Conservation (phyloP, 352 stramenopile species). For the Phytophthora nicotianae region DNA sequence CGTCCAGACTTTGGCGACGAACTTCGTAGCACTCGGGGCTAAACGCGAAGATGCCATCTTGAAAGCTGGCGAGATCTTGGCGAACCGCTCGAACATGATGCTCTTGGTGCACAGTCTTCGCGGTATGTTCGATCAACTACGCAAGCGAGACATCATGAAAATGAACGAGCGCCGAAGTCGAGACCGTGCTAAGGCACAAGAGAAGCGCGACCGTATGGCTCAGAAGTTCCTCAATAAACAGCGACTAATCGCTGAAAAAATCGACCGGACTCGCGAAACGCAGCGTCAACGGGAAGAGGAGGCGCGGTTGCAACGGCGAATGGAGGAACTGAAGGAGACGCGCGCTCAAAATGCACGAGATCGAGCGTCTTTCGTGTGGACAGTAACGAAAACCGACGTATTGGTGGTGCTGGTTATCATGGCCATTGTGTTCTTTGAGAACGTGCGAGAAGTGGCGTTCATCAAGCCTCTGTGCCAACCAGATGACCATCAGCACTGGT, state of each 20-base stretch:
- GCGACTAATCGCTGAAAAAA: conserved; percentile 66
- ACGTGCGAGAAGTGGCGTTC: conserved; percentile 60
- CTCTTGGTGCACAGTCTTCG: conserved; percentile 67
- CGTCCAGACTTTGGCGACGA: conserved; percentile 63
- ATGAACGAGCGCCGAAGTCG: conserved; percentile 73
- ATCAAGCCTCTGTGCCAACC: conserved; percentile 63
- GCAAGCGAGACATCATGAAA: conserved; percentile 76
- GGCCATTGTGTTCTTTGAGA: conserved; percentile 80
- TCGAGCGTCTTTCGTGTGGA: conserved; percentile 57
- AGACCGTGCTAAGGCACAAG: conserved; percentile 57
- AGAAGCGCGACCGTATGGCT: conserved; percentile 64
- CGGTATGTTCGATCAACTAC: conserved; percentile 73
- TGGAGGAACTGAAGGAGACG: conserved; percentile 44
- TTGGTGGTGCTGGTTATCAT: conserved; percentile 77
- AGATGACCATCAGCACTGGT: conserved; percentile 50
- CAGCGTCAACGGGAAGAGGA: conserved; percentile 59
- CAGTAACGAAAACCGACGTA: conserved; percentile 73
- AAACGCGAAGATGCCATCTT: conserved; percentile 69
- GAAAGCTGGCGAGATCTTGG: conserved; percentile 79
- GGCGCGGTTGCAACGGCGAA: conserved; percentile 37
- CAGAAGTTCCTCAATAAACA: conserved; percentile 77
- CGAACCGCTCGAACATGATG: conserved; percentile 84
- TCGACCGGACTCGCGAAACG: conserved; percentile 54
- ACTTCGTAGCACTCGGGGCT: conserved; percentile 68
- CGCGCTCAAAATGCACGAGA: conserved; percentile 39